phyloP scores from a whole-genome alignment of 371 early-diverging fungal species.

The Lichtheimia ramosa region DNA sequence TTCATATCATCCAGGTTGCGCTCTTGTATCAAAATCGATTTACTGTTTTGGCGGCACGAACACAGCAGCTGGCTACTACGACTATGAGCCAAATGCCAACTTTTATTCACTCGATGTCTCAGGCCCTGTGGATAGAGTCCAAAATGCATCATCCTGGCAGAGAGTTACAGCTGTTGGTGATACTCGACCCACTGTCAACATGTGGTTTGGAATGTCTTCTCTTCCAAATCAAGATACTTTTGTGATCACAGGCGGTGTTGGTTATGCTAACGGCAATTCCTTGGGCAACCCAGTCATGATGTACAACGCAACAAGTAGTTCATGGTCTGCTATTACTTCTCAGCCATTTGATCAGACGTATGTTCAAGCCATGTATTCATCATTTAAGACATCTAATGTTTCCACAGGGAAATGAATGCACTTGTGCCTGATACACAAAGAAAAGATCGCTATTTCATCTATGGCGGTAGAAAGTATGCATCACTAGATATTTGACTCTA shows the following conservation, averaged over 20 bases:
- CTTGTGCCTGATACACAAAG: not conserved
- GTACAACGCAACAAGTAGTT: not conserved
- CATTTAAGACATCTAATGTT: too few relatives aligned
- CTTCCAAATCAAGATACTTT: not conserved
- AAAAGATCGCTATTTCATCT: not conserved
- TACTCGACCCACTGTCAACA: not conserved
- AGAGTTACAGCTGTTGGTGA: not conserved
- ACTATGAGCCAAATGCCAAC: not conserved
- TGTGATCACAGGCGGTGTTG: not conserved
- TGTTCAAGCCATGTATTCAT: too few relatives aligned
- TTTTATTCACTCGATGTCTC: not conserved
- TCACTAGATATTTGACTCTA: not conserved
- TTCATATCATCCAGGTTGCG: not conserved
- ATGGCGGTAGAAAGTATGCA: not conserved
- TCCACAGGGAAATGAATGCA: not conserved
- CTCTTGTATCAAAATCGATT: not conserved
- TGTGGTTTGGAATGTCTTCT: not conserved
- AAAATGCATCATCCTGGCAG: not conserved
- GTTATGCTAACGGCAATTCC: not conserved
- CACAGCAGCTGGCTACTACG: not conserved
- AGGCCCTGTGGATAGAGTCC: not conserved
- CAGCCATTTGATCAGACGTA: not conserved
- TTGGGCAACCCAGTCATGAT: not conserved
- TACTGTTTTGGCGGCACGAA: not conserved
- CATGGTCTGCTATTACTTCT: not conserved